Base-by-base conservation (phyloP, 768 basidiomycete species). In the Boletus eberwhitei region DNA sequence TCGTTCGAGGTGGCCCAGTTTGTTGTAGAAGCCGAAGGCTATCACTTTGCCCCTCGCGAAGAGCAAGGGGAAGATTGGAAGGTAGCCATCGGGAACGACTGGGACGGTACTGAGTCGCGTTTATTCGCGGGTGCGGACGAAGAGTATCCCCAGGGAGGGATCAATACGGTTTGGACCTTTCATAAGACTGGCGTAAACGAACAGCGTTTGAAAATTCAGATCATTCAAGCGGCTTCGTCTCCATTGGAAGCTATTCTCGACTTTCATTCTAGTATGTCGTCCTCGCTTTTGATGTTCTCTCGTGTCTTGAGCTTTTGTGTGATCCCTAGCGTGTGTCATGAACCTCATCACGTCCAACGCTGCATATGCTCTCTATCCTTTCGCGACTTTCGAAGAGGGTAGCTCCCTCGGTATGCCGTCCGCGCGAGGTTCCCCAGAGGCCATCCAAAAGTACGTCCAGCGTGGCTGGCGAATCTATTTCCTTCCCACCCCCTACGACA, bases 231-330 rank as follows among this genome's bases (percentile, higher is more conserved):
- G 0, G 0, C 26, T 1, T 50, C 58, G 36, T 72, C 34, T 56
- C 75, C 22, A 6, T 51, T 44, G 9, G 59, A 43, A 64, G 64
- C 14, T 70, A 74, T 82, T n/a, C 50, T 81, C 2, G 59, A 60
- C 8, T 81, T 80, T 50, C 81, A 82, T 52, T 77, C 75, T 0
- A 79, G 80, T 81, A 38, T 26, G 78, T 65, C 13, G 0, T 29
- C 13, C 17, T 19, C 26, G 16, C 5, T 38, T 39, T 19, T 50
- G 21, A 12, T 36, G 1, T 2, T 5, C 5, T n/a, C 1, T 16
- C 26, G 5, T 14, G 34, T 38, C 6, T 40, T 77, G 72, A 38
- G 31, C 17, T 11, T 12, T 24, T 21, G 29, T 46, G 32, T 34
- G 4, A 19, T n/a, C 3, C 22, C 19, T n/a, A 59, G 59, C 54